Conservation (phyloP, 495 filamentous ascomycete genomes). For the Cercophora newfieldiana region DNA sequence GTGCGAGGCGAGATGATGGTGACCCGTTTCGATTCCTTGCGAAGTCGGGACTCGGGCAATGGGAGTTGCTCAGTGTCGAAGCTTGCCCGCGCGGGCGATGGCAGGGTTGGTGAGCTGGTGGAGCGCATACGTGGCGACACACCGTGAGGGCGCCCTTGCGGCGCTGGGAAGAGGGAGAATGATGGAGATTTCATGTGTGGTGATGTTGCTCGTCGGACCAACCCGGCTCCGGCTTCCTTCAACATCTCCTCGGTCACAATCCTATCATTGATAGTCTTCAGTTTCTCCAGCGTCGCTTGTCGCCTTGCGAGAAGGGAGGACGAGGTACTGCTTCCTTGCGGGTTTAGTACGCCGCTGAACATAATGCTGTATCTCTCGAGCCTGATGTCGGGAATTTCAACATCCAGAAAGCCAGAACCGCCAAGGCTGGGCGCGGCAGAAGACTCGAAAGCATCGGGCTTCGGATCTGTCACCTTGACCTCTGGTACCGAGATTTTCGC, state of each 20-base stretch:
- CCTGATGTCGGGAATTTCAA: constrained; percentile 77
- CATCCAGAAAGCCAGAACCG: constrained; percentile 51
- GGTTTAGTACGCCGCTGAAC: constrained; percentile 75
- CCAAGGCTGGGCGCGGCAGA: constrained; percentile 15
- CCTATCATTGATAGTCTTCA: constrained; percentile 54
- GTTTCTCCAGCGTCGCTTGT: constrained; percentile 66
- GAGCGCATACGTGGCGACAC: constrained; percentile 55
- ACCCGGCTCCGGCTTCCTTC: background rate
- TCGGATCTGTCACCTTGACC: background rate
- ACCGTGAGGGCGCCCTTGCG: constrained; percentile 43
- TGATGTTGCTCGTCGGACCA: constrained; percentile 57
- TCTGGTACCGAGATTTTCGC: constrained; percentile 11
- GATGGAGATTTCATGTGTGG: constrained; percentile 59
- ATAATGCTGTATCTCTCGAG: constrained; percentile 94
- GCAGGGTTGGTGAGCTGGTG: constrained; percentile 58
- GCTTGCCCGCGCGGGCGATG: constrained; percentile 42
- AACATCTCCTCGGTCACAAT: constrained; percentile 34
- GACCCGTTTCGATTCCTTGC: constrained; percentile 32
- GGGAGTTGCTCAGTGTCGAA: constrained; percentile 27
- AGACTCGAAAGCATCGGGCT: constrained; percentile 18
- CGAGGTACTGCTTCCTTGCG: constrained; percentile 24
- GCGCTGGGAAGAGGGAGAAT: constrained; percentile 65
- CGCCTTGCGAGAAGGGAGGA: constrained; percentile 63
- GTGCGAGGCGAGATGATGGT: constrained; percentile 32
- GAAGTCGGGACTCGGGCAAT: constrained; percentile 3